Conservation (phyloP, 2,329 filamentous ascomycete genomes). For the Falciphora oryzae region DNA sequence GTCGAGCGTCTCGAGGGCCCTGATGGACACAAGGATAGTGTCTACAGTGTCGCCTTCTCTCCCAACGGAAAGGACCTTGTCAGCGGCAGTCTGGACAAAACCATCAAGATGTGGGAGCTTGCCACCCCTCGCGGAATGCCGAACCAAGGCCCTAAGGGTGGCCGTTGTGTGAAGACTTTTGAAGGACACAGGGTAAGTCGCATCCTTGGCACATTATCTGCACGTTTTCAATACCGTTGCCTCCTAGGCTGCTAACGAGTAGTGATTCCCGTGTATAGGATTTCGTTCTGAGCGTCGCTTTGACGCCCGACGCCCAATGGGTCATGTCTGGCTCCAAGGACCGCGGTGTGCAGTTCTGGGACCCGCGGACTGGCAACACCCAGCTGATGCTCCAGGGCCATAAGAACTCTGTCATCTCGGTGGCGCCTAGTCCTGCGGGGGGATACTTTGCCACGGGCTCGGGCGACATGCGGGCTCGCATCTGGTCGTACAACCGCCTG, state of each 20-base stretch:
- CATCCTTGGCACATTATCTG: neutral
- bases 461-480: constrained; percentile 94
- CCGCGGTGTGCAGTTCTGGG: constrained; percentile 97
- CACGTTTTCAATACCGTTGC: neutral
- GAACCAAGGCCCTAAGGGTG: constrained; percentile 67
- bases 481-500: constrained; percentile 73
- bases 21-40: constrained; percentile 93
- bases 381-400: constrained; percentile 99
- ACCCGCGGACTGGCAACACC: constrained; percentile 84
- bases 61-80: constrained; percentile 90
- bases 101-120: constrained; percentile 99
- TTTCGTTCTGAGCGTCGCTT: constrained; percentile 91
- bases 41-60: constrained; percentile 94
- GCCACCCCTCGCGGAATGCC: constrained; percentile 63
- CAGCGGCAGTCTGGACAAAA: constrained; percentile 92
- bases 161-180: constrained; percentile 93
- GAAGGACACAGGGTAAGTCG: constrained; percentile 80
- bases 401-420: constrained; percentile 98
- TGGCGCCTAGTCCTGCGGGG: constrained; percentile 85
- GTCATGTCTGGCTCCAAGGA: constrained; percentile 97
- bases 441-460: constrained; percentile 92
- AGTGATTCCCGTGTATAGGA: constrained; percentile 48
- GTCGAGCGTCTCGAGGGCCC: constrained; percentile 89
- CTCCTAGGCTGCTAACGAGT: neutral
- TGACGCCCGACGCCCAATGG: constrained; percentile 92